These are phyloP conservation scores for Fusarium sp. DNA, from an alignment of 2,329 filamentous ascomycete genomes.

Conservation along the genomic window DNA sequence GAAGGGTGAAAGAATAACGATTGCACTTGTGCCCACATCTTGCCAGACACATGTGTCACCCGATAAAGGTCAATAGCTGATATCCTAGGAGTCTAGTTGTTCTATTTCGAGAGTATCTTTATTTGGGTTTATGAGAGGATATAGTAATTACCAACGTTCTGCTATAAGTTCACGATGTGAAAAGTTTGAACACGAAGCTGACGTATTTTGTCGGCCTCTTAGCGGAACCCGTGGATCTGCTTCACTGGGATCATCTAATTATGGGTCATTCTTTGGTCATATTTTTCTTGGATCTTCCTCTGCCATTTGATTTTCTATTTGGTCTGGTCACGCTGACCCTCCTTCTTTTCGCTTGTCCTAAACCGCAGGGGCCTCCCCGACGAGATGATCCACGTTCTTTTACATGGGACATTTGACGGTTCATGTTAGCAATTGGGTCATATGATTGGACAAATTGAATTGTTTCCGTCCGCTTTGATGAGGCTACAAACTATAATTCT, in stretches of 20 bases:
- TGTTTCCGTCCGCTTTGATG: slow-evolving; percentile 6
- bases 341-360: slow-evolving; percentile 23
- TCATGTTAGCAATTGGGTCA: slow-evolving; percentile 37
- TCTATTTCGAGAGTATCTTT: neutral
- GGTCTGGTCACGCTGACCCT: slow-evolving; percentile 32
- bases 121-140: neutral
- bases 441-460: slow-evolving; percentile 39
- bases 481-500: slow-evolving; percentile 1
- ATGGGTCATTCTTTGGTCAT: slow-evolving; percentile 37
- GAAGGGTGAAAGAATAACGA: slow-evolving; percentile 25
- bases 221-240: slow-evolving; percentile 16
- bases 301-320: neutral
- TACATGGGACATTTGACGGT: slow-evolving; percentile 6
- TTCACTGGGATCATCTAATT: slow-evolving; percentile 12
- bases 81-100: neutral
- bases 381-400: slow-evolving; percentile 3
- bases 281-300: slow-evolving; percentile 5
- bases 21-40: neutral
- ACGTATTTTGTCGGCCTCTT: slow-evolving; percentile 36
- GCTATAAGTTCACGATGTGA: neutral
- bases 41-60: neutral
- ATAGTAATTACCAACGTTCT: neutral
- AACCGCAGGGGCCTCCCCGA: slow-evolving; percentile 17
- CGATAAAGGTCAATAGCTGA: slow-evolving; percentile 7
- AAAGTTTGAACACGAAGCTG: slow-evolving; percentile 16